These are phyloP conservation scores for Quercus agrifolia DNA, from an alignment of 306 rosid species.

Conservation along the genomic window DNA sequence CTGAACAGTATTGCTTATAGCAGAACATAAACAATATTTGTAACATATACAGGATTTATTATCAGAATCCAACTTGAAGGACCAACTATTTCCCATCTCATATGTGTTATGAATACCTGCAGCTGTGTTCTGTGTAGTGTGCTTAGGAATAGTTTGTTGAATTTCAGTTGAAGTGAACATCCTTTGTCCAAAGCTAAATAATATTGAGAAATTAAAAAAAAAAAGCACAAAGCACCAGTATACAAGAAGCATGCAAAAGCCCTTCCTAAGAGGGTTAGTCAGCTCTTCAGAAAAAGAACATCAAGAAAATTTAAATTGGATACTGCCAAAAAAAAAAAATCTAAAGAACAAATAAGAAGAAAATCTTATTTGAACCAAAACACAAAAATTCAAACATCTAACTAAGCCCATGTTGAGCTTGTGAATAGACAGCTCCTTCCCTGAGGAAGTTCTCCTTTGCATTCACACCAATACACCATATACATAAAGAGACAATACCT, in stretches of 20 bases:
- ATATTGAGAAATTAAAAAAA: background rate
- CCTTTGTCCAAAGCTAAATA: background rate
- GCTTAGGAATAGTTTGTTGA: background rate
- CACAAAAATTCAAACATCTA: background rate
- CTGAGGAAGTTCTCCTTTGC: too few relatives aligned
- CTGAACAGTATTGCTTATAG: background rate
- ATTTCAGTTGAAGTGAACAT: background rate
- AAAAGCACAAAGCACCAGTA: background rate
- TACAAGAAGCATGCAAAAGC: background rate
- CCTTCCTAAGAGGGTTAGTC: background rate
- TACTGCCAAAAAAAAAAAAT: too few relatives aligned
- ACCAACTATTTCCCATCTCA: background rate
- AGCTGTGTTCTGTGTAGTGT: background rate
- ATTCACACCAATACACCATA: background rate
- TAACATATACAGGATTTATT: background rate
- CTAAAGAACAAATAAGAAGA: too few relatives aligned
- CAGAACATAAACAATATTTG: background rate
- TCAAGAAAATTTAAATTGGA: background rate
- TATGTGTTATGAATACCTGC: background rate
- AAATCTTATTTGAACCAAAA: background rate
- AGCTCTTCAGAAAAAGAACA: background rate
- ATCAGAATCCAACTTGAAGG: background rate
- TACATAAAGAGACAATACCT: background rate
- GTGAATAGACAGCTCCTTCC: background rate
- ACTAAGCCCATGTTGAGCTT: background rate